A percentile compares a stretch with the other conserved stretches of the same genome.
Conservation (phyloP, 23 red algal genomes). For the Rhodosorus marinus region DNA sequence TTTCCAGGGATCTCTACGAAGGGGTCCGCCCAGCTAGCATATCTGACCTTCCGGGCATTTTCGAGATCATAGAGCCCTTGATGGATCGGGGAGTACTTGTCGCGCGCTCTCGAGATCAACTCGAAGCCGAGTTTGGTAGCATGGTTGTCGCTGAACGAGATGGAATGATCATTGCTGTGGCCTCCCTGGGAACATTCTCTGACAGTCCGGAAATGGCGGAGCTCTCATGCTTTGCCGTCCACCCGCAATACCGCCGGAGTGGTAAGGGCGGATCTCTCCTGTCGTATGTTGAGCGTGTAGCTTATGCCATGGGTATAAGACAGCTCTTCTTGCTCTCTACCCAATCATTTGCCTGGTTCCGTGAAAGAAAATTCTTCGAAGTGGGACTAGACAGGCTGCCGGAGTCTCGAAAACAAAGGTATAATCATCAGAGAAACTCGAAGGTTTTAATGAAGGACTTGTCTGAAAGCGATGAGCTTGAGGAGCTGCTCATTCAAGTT, state of each 20-base stretch:
- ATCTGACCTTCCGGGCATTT: conserved; percentile 51
- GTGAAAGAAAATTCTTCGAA: conserved; percentile 72
- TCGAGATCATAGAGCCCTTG: conserved; percentile 65
- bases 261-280: conserved; percentile 88
- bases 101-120: conserved; percentile 22
- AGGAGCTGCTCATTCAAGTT: too few species aligned
- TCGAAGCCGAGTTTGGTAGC: conserved; percentile 57
- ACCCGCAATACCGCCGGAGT: conserved; percentile 54
- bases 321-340: conserved; percentile 79
- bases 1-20: conserved; percentile 80
- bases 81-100: conserved; percentile 68
- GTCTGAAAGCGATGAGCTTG: too few species aligned
- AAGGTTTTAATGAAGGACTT: conserved; percentile 80
- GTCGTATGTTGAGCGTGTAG: conserved; percentile 61
- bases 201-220: conserved; percentile 46
- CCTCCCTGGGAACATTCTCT: conserved; percentile 29
- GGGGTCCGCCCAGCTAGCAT: conserved; percentile 58
- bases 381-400: conserved; percentile 49
- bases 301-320: conserved; percentile 41
- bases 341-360: conserved; percentile 88
- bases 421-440: conserved; percentile 37
- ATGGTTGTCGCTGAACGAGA: conserved; percentile 87
- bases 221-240: conserved; percentile 68
- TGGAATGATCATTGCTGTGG: conserved; percentile 91
- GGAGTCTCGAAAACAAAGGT: conserved; percentile 12